Evolutionary conservation across 2,329 filamentous ascomycete genomes (phyloP), one percentile per base, ranked within the genome.

Genomic region (Drechslerella stenobrocha): DNA sequence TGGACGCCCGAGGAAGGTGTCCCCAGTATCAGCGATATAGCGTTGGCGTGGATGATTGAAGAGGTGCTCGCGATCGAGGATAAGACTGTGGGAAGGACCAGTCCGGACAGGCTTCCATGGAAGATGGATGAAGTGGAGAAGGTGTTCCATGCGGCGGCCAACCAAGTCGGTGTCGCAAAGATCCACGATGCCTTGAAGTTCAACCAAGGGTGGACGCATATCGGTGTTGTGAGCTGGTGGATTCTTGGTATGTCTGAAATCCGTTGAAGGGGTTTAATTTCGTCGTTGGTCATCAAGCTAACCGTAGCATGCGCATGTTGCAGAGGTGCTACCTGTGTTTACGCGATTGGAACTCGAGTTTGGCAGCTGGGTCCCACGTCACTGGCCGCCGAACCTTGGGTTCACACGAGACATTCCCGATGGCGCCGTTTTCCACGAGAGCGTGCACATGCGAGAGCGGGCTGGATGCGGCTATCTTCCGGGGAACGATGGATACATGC

Each of bases 41-140:
- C 81, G 2, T 74, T 82, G 1, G 77, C 77, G 8, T 82, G 81
- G 81, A 82, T 82, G 80, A 78, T 82, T 35, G 77, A 77, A 1
- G 80, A 82, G 69, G 73, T 81, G 1, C 52, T 72, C 2, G 64
- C 71, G 30, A 69, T 69, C n/a, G 69, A 65, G 18, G 70, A 70
- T 9, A 70, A 70, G n/a, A 52, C 47, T 22, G 64, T 63, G n/a
- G 64, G 64, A 9, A 52, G 57, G 50, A 44, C 22, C 5, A 61
- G 57, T 8, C 56, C 64, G 11, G 64, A 69, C 40, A 46, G 64
- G 30, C 52, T 69, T 30, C 56, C 56, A 18, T 69, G 64, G 64
- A 50, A 60, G 13, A 66, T 70, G 32, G 71, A 70, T 28, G 59
- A 64, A 20, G 63, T 71, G 3, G 72, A 72, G 22, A 67, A 56